These are phyloP conservation scores for Stipa capillata DNA, from an alignment of 176 grass and related monocot genomes.

Conservation along the genomic window DNA sequence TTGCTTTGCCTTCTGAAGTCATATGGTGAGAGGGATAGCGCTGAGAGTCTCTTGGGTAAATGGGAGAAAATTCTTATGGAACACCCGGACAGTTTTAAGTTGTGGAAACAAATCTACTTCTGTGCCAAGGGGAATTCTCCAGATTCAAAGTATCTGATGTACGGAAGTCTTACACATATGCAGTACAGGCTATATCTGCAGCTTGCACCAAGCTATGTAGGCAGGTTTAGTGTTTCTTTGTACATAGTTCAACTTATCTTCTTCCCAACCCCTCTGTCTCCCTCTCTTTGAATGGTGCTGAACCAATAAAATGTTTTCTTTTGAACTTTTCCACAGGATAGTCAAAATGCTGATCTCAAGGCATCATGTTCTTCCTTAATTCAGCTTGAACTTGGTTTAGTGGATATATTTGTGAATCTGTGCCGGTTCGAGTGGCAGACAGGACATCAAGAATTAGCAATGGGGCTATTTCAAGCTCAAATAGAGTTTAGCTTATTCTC, in stretches of 20 bases:
- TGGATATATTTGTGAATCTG: slow-evolving; percentile 86
- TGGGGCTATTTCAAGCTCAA: slow-evolving; percentile 88
- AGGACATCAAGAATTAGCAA: slow-evolving; percentile 87
- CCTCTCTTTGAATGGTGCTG: not conserved
- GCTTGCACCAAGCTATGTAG: slow-evolving; percentile 80
- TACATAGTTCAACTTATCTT: slow-evolving; percentile 8
- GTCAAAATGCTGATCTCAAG: slow-evolving; percentile 33
- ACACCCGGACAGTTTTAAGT: slow-evolving; percentile 69
- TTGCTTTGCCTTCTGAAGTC: slow-evolving; percentile 78
- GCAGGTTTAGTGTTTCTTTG: slow-evolving; percentile 60
- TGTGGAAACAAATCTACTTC: slow-evolving; percentile 91
- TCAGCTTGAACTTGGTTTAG: slow-evolving; percentile 77
- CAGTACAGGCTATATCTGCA: slow-evolving; percentile 73
- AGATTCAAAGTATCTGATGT: slow-evolving; percentile 88
- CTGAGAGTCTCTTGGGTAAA: slow-evolving; percentile 49
- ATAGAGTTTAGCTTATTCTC: slow-evolving; percentile 82
- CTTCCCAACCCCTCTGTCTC: not conserved
- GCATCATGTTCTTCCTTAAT: slow-evolving; percentile 41
- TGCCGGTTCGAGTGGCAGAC: slow-evolving; percentile 95
- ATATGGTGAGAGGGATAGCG: slow-evolving; percentile 72
- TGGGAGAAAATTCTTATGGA: slow-evolving; percentile 74
- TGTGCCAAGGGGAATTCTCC: slow-evolving; percentile 90
- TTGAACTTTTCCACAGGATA: slow-evolving; percentile 32
- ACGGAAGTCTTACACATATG: slow-evolving; percentile 60
- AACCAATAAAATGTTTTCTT: slow-evolving; percentile 3